A percentile compares a stretch with the other conserved stretches of the same genome.
Conservation (phyloP, 176 grass and related monocot genomes). For the Zizania latifolia region DNA sequence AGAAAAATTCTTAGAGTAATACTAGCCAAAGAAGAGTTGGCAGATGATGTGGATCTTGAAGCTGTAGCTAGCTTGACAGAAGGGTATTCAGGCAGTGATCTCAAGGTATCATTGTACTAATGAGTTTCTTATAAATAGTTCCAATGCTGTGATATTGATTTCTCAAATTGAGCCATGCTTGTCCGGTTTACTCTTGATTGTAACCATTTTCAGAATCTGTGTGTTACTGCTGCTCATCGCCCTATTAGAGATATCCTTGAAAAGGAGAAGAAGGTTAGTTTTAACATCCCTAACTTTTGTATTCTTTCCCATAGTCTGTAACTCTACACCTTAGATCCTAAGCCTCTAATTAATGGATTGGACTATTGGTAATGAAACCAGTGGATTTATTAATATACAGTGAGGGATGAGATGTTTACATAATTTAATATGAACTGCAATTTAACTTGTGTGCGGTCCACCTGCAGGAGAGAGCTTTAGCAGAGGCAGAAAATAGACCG, state of each 20-base stretch:
- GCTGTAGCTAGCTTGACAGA: conserved; percentile 79
- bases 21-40: conserved; percentile 90
- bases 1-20: conserved; percentile 90
- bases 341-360: neutral
- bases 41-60: conserved; percentile 70
- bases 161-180: neutral
- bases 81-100: conserved; percentile 94
- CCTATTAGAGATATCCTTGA: conserved; percentile 92
- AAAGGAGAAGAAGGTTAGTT: conserved; percentile 89
- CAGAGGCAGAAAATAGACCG: conserved; percentile 61
- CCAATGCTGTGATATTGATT: neutral
- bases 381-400: conserved; percentile 3
- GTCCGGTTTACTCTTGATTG: neutral
- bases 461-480: conserved; percentile 67
- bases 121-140: neutral
- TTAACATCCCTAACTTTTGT: neutral
- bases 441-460: neutral
- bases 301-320: neutral
- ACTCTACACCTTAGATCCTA: neutral
- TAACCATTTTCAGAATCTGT: conserved; percentile 67
- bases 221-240: conserved; percentile 83
- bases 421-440: conserved; percentile 15
- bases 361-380: conserved; percentile 1
- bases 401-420: conserved; percentile 11
- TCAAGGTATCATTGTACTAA: conserved; percentile 53